These are phyloP conservation scores for Solanum verrucosum DNA, from an alignment of 257 asterid species.

Conservation along the genomic window DNA sequence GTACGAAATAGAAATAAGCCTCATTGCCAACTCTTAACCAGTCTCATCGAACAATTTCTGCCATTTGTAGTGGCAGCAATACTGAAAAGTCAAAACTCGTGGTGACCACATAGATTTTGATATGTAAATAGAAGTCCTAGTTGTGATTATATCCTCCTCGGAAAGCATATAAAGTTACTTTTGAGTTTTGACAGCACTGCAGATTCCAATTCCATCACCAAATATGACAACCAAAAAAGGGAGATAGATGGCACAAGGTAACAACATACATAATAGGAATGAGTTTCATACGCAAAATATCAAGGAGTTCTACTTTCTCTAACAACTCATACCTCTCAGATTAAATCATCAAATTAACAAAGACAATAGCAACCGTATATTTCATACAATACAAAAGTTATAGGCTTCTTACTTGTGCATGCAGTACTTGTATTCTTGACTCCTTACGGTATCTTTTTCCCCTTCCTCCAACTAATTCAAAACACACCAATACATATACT, in stretches of 20 bases:
- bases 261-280: neutral
- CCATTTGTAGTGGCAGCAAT: neutral
- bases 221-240: neutral
- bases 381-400: neutral
- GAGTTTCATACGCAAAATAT: neutral
- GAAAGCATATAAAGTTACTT: neutral
- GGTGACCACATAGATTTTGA: neutral
- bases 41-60: neutral
- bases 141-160: neutral
- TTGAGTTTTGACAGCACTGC: neutral
- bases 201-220: neutral
- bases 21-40: neutral
- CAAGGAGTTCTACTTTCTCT: neutral
- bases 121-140: neutral
- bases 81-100: neutral
- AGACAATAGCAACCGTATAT: neutral
- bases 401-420: slow-evolving; percentile 61
- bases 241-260: neutral
- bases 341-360: neutral
- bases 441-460: slow-evolving; percentile 68
- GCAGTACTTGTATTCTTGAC: slow-evolving; percentile 87
- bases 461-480: slow-evolving; percentile 83
- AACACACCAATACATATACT: neutral
- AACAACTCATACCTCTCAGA: neutral
- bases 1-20: neutral